These are phyloP conservation scores for Fusarium pilosicola DNA, from an alignment of 2,329 filamentous ascomycete genomes.

Conservation along the genomic window DNA sequence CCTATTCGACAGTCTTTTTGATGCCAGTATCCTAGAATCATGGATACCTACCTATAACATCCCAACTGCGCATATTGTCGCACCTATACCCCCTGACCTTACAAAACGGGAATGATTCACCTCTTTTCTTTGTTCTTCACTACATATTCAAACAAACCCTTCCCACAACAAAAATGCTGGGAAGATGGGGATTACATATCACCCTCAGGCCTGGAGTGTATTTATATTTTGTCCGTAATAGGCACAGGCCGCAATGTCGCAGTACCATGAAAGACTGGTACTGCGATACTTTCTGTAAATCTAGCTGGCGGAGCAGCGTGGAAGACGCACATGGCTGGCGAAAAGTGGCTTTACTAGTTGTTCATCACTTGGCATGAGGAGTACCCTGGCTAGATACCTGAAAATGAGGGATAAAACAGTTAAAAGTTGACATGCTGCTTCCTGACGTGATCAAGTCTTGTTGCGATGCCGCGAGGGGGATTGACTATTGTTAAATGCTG, in stretches of 20 bases:
- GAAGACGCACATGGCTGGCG: slow-evolving; percentile 27
- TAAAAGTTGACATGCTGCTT: slow-evolving; percentile 39
- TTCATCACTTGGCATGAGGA: slow-evolving; percentile 37
- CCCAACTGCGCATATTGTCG: slow-evolving; percentile 40
- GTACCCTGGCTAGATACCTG: slow-evolving; percentile 39
- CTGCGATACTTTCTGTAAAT: slow-evolving; percentile 43
- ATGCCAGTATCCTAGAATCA: slow-evolving; percentile 40
- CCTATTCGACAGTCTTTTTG: slow-evolving; percentile 36
- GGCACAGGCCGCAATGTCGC: slow-evolving; percentile 34
- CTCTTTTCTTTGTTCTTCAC: slow-evolving; percentile 38
- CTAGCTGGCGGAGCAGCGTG: slow-evolving; percentile 37
- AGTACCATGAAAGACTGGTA: slow-evolving; percentile 39
- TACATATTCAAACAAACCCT: slow-evolving; percentile 38
- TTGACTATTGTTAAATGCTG: not conserved
- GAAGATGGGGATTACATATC: slow-evolving; percentile 37
- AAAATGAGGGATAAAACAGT: slow-evolving; percentile 45
- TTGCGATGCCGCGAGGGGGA: not conserved
- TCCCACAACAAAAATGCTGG: slow-evolving; percentile 15
- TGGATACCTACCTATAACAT: slow-evolving; percentile 35
- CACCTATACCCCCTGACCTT: slow-evolving; percentile 42
- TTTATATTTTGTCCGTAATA: slow-evolving; percentile 22
- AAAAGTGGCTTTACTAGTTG: slow-evolving; percentile 37
- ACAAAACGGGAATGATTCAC: slow-evolving; percentile 26
- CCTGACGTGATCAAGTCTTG: not conserved
- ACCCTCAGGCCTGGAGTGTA: slow-evolving; percentile 37